A percentile compares a stretch with the other conserved stretches of the same genome.
These are phyloP conservation scores for Fusarium nygamai DNA, from an alignment of 2,329 filamentous ascomycete species.

Conservation along the genomic window DNA sequence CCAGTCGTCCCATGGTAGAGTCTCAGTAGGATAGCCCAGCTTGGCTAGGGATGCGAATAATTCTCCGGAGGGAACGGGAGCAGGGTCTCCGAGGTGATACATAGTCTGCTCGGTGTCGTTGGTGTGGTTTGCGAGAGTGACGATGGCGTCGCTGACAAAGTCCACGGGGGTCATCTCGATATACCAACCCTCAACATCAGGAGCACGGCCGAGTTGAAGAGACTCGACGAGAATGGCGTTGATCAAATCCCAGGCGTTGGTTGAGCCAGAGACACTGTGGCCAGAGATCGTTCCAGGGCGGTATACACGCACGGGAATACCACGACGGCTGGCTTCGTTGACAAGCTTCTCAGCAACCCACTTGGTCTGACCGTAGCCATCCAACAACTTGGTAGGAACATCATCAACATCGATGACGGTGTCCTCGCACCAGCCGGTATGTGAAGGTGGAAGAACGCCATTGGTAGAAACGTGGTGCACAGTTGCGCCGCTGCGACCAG, in stretches of 20 bases:
- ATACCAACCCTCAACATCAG: slow-evolving; percentile 78
- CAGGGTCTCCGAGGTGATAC: slow-evolving; percentile 79
- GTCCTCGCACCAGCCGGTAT: slow-evolving; percentile 76
- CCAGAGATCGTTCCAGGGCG: slow-evolving; percentile 82
- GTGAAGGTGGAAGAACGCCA: slow-evolving; percentile 77
- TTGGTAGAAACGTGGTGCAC: slow-evolving; percentile 85
- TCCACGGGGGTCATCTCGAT: slow-evolving; percentile 88
- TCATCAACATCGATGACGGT: slow-evolving; percentile 73
- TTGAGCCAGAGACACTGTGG: slow-evolving; percentile 77
- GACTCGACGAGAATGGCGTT: slow-evolving; percentile 82
- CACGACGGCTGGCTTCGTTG: slow-evolving; percentile 72
- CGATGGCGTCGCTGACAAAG: slow-evolving; percentile 79
- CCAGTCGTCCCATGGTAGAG: slow-evolving; percentile 77
- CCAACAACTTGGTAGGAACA: slow-evolving; percentile 73
- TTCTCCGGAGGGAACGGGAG: slow-evolving; percentile 71
- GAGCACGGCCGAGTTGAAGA: slow-evolving; percentile 74
- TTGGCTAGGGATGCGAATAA: slow-evolving; percentile 72
- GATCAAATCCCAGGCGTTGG: slow-evolving; percentile 81
- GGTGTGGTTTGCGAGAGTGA: slow-evolving; percentile 73
- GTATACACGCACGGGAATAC: slow-evolving; percentile 76
- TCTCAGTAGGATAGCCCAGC: slow-evolving; percentile 76
- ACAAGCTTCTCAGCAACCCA: slow-evolving; percentile 84
- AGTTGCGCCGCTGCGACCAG: slow-evolving; percentile 72
- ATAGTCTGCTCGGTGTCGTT: slow-evolving; percentile 70
- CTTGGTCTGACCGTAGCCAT: slow-evolving; percentile 83